A percentile compares a stretch with the other conserved stretches of the same genome.
phyloP scores from a whole-genome alignment of 495 filamentous ascomycete genomes.

The Talaromyces liani region DNA sequence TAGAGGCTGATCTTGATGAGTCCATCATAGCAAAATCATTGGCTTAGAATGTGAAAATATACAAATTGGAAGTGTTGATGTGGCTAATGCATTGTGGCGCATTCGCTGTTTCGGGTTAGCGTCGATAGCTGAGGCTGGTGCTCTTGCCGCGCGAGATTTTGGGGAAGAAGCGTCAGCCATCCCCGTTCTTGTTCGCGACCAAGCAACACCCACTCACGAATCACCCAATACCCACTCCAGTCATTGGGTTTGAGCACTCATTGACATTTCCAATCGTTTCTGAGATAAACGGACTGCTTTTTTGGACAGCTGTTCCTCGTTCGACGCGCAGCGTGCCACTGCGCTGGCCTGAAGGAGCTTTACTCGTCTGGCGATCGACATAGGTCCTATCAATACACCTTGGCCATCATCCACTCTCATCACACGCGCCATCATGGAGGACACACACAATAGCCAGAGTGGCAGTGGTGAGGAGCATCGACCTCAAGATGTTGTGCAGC shows the following conservation, averaged over 20 bases:
- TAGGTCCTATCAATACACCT: not conserved
- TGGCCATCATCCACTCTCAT: not conserved
- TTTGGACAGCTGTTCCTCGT: not conserved
- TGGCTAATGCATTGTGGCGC: not conserved
- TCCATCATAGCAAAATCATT: too few relatives aligned
- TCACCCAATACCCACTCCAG: not conserved
- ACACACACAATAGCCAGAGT: not conserved
- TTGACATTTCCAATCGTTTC: not conserved
- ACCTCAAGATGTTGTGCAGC: conserved; percentile 18
- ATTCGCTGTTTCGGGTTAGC: not conserved
- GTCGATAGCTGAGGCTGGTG: not conserved
- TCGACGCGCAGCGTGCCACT: conserved; percentile 1
- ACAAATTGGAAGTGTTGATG: too few relatives aligned
- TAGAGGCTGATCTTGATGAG: too few relatives aligned
- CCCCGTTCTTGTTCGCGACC: not conserved
- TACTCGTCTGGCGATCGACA: not conserved
- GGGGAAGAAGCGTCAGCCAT: not conserved
- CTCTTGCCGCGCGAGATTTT: conserved; percentile 2
- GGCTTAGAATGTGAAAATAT: too few relatives aligned
- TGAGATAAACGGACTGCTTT: not conserved
- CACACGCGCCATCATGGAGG: not conserved
- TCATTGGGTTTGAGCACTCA: not conserved
- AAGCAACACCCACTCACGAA: not conserved
- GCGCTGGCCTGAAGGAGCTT: not conserved
- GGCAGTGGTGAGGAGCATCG: conserved; percentile 23